Conservation (phyloP, 441 rosid genomes). For the Brassica hybrid region DNA sequence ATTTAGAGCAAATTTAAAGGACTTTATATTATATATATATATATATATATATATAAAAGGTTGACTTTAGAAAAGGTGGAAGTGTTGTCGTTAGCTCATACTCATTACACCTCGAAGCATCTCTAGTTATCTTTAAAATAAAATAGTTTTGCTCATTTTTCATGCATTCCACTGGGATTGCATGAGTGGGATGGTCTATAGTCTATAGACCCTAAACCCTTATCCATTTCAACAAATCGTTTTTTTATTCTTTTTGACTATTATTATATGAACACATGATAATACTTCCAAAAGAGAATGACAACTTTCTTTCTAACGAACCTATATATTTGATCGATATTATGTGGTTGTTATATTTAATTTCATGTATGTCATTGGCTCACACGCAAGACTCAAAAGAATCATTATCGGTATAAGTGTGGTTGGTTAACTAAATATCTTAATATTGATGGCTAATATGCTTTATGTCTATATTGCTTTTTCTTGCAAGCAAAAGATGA, state of each 20-base stretch:
- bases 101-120: conserved; percentile 30
- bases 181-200: conserved; percentile 18
- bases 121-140: conserved; percentile 4
- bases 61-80: conserved; percentile 42
- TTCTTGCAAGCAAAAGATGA: neutral
- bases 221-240: conserved; percentile 32
- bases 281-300: conserved; percentile 25
- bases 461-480: neutral
- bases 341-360: neutral
- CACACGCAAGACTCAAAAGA: conserved; percentile 20
- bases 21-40: neutral
- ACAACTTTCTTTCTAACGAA: conserved; percentile 14
- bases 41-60: neutral
- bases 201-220: conserved; percentile 22
- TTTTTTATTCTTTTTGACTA: neutral
- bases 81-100: conserved; percentile 41
- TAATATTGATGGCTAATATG: neutral
- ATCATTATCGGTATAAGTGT: conserved; percentile 16
- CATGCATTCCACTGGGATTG: conserved; percentile 44
- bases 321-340: neutral
- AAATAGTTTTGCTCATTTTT: conserved; percentile 25
- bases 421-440: conserved; percentile 10
- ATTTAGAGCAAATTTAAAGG: conserved; percentile 14
- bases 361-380: conserved; percentile 8
- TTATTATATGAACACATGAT: conserved; percentile 14